Evolutionary conservation across 2,329 filamentous ascomycete genomes (phyloP).

Genomic region (Rosellinia necatrix): DNA sequence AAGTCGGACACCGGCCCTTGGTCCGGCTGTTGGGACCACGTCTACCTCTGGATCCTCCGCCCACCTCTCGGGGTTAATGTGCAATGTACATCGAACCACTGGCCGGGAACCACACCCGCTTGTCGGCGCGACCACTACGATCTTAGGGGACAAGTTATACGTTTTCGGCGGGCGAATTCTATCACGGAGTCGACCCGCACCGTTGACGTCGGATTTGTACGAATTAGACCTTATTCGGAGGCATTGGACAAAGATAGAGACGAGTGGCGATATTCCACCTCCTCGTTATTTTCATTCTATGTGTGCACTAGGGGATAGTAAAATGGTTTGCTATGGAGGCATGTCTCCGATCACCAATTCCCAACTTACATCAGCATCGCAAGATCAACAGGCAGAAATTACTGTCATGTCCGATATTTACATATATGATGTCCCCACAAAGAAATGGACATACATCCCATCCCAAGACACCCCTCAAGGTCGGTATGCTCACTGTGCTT

Average conservation of each 20-base stretch:
- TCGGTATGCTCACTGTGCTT: slow-evolving; percentile 94
- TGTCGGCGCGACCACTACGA: slow-evolving; percentile 93
- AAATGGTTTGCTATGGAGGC: slow-evolving; percentile 95
- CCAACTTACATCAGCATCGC: slow-evolving; percentile 49
- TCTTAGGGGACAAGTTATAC: slow-evolving; percentile 93
- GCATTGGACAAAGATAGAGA: slow-evolving; percentile 91
- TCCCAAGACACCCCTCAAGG: slow-evolving; percentile 86
- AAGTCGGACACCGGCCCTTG: slow-evolving; percentile 43
- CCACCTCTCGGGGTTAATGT: slow-evolving; percentile 69
- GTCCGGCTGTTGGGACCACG: slow-evolving; percentile 49
- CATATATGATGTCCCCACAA: slow-evolving; percentile 84
- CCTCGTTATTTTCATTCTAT: slow-evolving; percentile 97
- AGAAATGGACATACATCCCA: slow-evolving; percentile 82
- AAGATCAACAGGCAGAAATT: slow-evolving; percentile 79
- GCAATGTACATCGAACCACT: slow-evolving; percentile 81
- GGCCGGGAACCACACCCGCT: slow-evolving; percentile 88
- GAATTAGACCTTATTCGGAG: slow-evolving; percentile 88
- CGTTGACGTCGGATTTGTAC: slow-evolving; percentile 88
- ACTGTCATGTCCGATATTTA: slow-evolving; percentile 98
- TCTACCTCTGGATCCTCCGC: slow-evolving; percentile 55
- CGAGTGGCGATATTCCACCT: slow-evolving; percentile 81
- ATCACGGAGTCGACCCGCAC: slow-evolving; percentile 77
- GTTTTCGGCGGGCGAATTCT: slow-evolving; percentile 92
- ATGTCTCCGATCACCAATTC: slow-evolving; percentile 80
- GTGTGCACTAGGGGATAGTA: slow-evolving; percentile 90